Base-by-base conservation (phyloP, 2,329 filamentous ascomycete genomes). In the Sclerotinia glacialis region DNA sequence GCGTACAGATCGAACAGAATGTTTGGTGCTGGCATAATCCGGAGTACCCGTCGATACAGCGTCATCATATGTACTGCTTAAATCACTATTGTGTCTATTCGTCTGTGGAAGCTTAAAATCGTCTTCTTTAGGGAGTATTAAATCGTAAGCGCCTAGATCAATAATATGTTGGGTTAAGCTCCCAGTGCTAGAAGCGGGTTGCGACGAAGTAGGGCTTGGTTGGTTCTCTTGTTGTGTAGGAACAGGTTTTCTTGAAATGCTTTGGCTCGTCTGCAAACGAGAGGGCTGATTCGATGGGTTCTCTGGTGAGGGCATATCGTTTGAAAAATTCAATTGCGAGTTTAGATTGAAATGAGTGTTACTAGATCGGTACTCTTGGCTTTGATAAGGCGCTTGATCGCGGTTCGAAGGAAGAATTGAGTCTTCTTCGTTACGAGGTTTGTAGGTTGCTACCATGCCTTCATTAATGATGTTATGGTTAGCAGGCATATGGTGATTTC, bases 21-120 rank as follows among this genome's bases (percentile, higher is more conserved):
- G 70, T 53, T 69, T 69, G 16, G 70, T 89, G 77, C 90, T 95
- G 8, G 90, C 89, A 78, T 94, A 94, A 75, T 94, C 90, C 0
- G 91, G 90, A 34, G 89, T 89, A 16, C 82, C 81, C 6, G 85
- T 85, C 9, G 88, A 89, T 44, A 82, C 83, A 44, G 83, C 82
- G 68, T 91, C 88, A 67, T 90, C 89, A 67, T 85, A 83, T 52
- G 81, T 73, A 69, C 78, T 84, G 71, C 81, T 84, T 23, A 69
- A 56, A 37, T 61, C 67, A 59, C 71, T 76, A n/a, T 72, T 71
- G 26, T 69, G 78, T 28, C 80, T 80, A 37, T 75, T 64, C 5
- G 75, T 68, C 5, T 55, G 67, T 40, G 4, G 62, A 62, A 44
- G 61, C 28, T 50, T 61, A 42, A 54, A 67, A 26, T 70, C 66